These are phyloP conservation scores for Yamadazyma sp. DNA, from an alignment of 805 yeast genomes.

Conservation along the genomic window DNA sequence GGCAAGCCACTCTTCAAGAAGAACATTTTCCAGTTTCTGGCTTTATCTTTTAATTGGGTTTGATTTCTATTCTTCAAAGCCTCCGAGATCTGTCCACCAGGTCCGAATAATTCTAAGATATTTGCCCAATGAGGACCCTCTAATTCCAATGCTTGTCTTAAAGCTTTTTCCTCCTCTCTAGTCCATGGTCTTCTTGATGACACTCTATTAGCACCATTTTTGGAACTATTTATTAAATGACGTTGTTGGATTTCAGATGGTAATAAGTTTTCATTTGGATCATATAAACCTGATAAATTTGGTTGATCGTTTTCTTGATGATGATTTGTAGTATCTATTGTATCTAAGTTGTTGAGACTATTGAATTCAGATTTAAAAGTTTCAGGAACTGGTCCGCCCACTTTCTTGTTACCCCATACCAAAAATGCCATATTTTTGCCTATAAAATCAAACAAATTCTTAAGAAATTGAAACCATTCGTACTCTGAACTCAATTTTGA, in stretches of 20 bases:
- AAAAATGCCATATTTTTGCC: conserved; percentile 69
- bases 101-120: conserved; percentile 85
- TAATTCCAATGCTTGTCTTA: conserved; percentile 72
- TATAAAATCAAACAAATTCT: conserved; percentile 74
- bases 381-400: no score
- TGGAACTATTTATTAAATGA: conserved; percentile 35
- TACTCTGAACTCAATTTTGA: conserved; percentile 64
- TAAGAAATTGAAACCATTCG: conserved; percentile 82
- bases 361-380: neutral
- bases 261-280: conserved; percentile 30
- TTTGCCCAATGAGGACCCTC: conserved; percentile 95
- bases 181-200: conserved; percentile 74
- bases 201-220: conserved; percentile 18
- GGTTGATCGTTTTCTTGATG: neutral
- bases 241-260: conserved; percentile 45
- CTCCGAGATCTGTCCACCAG: conserved; percentile 87
- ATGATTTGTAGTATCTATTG: neutral
- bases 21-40: conserved; percentile 91
- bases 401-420: conserved; percentile 61
- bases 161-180: conserved; percentile 80
- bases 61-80: conserved; percentile 83
- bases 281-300: conserved; percentile 5
- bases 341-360: neutral
- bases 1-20: conserved; percentile 72
- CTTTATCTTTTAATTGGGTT: conserved; percentile 93